phyloP scores from a whole-genome alignment of 345 rosid species.

The Theobroma cacao region DNA sequence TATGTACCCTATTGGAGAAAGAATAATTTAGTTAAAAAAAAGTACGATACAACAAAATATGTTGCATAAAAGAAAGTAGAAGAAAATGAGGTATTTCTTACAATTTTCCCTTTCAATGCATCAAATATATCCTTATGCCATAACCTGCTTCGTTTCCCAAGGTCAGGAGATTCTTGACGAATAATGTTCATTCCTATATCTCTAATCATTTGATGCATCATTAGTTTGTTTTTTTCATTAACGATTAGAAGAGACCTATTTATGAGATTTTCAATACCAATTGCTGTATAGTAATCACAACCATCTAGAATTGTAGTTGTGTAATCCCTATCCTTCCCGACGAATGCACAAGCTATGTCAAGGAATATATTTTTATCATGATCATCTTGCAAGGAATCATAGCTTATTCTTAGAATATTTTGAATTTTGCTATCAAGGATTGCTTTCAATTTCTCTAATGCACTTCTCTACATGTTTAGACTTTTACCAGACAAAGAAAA shows the following conservation, averaged over 20 bases:
- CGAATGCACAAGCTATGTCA: constrained; percentile 30
- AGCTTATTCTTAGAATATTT: constrained; percentile 7
- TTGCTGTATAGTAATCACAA: neutral
- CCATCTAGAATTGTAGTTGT: constrained; percentile 18
- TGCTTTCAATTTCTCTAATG: neutral
- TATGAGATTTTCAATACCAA: constrained; percentile 6
- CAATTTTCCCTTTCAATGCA: constrained; percentile 3
- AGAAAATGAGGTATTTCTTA: constrained; percentile 1
- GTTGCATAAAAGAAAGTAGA: neutral
- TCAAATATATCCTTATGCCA: constrained; percentile 20
- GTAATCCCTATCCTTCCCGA: constrained; percentile 19
- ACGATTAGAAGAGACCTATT: constrained; percentile 8
- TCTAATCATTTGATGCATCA: constrained; percentile 31
- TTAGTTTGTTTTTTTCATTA: neutral
- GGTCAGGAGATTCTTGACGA: neutral
- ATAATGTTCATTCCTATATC: constrained; percentile 35
- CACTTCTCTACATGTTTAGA: neutral
- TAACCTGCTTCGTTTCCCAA: constrained; percentile 21
- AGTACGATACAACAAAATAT: neutral
- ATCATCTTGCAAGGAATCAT: neutral
- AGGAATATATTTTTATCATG: constrained; percentile 21
- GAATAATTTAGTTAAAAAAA: neutral
- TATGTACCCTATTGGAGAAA: neutral
- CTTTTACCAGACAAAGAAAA: constrained; percentile 20
- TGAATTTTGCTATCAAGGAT: neutral